Conservation (phyloP, 495 filamentous ascomycete species). For the Podospora pseudopauciseta region DNA sequence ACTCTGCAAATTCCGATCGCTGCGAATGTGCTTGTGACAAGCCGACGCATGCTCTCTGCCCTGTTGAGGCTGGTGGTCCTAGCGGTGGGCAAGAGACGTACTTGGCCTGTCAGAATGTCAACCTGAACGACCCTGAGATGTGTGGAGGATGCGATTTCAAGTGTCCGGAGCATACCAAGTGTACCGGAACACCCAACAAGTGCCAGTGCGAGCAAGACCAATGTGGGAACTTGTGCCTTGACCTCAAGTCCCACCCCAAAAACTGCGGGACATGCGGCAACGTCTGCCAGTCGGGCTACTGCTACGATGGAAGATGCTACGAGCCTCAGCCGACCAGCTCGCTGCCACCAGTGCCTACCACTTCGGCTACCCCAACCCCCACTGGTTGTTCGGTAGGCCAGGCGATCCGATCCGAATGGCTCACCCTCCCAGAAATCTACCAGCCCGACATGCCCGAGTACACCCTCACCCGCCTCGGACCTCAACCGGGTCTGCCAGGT, state of each 20-base stretch:
- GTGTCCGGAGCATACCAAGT: conserved; percentile 16
- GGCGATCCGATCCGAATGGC: neutral
- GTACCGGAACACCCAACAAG: conserved; percentile 7
- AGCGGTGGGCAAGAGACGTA: neutral
- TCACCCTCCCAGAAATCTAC: neutral
- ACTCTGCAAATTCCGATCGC: conserved; percentile 8
- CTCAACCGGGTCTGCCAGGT: neutral
- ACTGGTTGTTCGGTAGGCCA: neutral
- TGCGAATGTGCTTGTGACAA: conserved; percentile 18
- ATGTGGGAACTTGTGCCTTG: conserved; percentile 19
- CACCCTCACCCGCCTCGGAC: neutral
- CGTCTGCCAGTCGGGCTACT: conserved; percentile 22
- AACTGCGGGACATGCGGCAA: conserved; percentile 27
- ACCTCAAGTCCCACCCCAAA: conserved; percentile 20
- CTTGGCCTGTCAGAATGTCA: conserved; percentile 1
- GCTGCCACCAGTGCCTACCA: neutral
- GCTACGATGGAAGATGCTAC: conserved; percentile 22
- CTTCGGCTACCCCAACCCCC: neutral
- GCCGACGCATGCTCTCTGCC: neutral
- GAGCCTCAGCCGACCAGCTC: neutral
- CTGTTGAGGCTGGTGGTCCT: neutral
- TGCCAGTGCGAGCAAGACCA: conserved; percentile 18
- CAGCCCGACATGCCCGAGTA: neutral
- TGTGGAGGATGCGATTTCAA: conserved; percentile 22
- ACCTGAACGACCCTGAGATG: conserved; percentile 10